These are phyloP conservation scores for Tetrapisispora fleetii DNA, from an alignment of 805 yeast genomes.

Conservation along the genomic window DNA sequence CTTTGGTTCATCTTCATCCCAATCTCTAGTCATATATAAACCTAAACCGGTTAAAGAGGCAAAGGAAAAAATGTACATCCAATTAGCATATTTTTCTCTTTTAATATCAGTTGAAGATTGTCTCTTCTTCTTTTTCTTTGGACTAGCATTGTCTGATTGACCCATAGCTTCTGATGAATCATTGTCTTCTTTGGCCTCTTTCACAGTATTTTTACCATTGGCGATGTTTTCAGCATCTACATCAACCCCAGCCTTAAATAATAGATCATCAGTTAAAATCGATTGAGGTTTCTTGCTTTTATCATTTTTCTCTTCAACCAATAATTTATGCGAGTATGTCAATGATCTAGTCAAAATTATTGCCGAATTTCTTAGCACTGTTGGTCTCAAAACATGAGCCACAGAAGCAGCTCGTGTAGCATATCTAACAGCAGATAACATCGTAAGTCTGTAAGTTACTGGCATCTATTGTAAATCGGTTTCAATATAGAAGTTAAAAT, in stretches of 20 bases:
- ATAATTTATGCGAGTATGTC: not conserved
- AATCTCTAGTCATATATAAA: conserved; percentile 66
- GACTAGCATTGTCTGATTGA: conserved; percentile 8
- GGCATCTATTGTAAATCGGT: not conserved
- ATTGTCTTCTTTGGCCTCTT: conserved; percentile 7
- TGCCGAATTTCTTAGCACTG: not conserved
- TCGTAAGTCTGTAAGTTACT: not conserved
- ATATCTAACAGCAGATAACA: not conserved
- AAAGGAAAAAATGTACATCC: conserved; percentile 51
- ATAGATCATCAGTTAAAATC: conserved; percentile 68
- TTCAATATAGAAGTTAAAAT: not conserved
- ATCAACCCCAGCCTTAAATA: conserved; percentile 79
- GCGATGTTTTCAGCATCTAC: conserved; percentile 27
- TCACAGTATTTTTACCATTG: not conserved
- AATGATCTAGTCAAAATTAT: not conserved
- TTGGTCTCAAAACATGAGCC: not conserved
- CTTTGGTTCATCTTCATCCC: conserved; percentile 70
- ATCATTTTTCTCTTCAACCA: not conserved
- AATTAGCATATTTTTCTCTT: conserved; percentile 72
- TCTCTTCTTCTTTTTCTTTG: conserved; percentile 37
- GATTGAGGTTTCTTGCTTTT: conserved; percentile 27
- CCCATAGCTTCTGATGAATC: conserved; percentile 12
- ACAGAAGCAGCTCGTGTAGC: not conserved
- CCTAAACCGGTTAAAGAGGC: conserved; percentile 45
- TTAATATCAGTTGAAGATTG: conserved; percentile 68